These are phyloP conservation scores for Sugiyamaella mastotermitis DNA, from an alignment of 805 yeast genomes.

Conservation along the genomic window DNA sequence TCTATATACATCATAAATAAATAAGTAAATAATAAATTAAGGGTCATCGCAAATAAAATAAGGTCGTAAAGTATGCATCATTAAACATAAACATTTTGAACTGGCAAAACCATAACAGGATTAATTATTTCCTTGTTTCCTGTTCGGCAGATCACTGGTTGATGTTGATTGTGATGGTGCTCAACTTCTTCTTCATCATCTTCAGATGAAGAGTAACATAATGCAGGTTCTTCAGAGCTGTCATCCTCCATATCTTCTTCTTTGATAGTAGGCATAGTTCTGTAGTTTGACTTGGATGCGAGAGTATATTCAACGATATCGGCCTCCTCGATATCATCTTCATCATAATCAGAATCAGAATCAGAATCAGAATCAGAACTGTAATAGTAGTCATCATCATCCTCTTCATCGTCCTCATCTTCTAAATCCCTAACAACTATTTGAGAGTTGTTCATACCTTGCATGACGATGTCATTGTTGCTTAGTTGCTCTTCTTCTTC, in stretches of 20 bases:
- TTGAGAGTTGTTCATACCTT: conserved; percentile 11
- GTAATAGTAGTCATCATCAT: conserved; percentile 18
- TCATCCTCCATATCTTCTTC: conserved; percentile 11
- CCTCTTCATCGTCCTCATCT: conserved; percentile 13
- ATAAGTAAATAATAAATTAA: too few relatives aligned
- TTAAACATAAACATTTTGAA: too few relatives aligned
- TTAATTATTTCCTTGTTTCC: too few relatives aligned
- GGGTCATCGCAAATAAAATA: too few relatives aligned
- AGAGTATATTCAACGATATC: neutral
- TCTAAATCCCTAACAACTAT: conserved; percentile 6
- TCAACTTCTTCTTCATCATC: conserved; percentile 21
- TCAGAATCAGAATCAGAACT: conserved; percentile 31
- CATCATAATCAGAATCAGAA: conserved; percentile 12
- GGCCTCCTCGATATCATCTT: conserved; percentile 7
- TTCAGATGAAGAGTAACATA: conserved; percentile 19
- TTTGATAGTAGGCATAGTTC: conserved; percentile 17
- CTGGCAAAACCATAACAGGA: too few relatives aligned
- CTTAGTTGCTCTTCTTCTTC: conserved; percentile 2
- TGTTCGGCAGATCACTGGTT: too few relatives aligned
- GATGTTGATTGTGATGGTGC: conserved; percentile 3
- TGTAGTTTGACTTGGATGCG: conserved; percentile 1
- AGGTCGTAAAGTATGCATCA: too few relatives aligned
- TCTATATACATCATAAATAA: too few relatives aligned
- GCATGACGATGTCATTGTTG: conserved; percentile 1
- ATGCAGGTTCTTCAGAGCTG: conserved; percentile 13